Evolutionary conservation across 495 filamentous ascomycete genomes (phyloP).

Genomic region (Aspergillus cavernicola): DNA sequence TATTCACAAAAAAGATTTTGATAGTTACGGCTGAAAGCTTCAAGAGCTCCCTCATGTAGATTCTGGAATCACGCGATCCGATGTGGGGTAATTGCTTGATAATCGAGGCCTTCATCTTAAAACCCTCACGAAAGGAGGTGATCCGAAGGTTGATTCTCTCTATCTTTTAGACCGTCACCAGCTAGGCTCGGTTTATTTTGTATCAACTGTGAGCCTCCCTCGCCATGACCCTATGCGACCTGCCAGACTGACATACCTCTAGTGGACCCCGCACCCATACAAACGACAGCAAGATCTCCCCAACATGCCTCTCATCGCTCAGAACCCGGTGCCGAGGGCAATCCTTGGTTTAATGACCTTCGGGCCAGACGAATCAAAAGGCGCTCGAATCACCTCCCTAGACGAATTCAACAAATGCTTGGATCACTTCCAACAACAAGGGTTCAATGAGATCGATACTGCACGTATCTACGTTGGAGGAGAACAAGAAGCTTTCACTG

Average conservation of each 20-base stretch:
- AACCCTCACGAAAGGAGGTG: neutral
- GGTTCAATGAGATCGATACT: slow-evolving; percentile 78
- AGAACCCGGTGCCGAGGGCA: slow-evolving; percentile 46
- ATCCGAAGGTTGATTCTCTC: too few species aligned
- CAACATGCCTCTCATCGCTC: slow-evolving; percentile 53
- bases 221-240: too few species aligned
- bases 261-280: neutral
- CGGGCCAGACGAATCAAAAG: slow-evolving; percentile 48
- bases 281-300: neutral
- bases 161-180: neutral
- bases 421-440: slow-evolving; percentile 65
- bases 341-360: slow-evolving; percentile 64
- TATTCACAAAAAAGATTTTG: neutral
- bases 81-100: slow-evolving; percentile 9
- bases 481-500: slow-evolving; percentile 78
- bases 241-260: neutral
- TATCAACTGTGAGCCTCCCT: neutral
- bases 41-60: too few species aligned
- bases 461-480: slow-evolving; percentile 71
- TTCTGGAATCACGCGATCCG: slow-evolving; percentile 7
- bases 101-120: neutral
- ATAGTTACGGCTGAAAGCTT: too few species aligned
- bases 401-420: slow-evolving; percentile 62
- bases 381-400: slow-evolving; percentile 67
- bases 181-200: neutral